Conservation (phyloP, 2,329 filamentous ascomycete genomes). For the Xylariaceae sp. region DNA sequence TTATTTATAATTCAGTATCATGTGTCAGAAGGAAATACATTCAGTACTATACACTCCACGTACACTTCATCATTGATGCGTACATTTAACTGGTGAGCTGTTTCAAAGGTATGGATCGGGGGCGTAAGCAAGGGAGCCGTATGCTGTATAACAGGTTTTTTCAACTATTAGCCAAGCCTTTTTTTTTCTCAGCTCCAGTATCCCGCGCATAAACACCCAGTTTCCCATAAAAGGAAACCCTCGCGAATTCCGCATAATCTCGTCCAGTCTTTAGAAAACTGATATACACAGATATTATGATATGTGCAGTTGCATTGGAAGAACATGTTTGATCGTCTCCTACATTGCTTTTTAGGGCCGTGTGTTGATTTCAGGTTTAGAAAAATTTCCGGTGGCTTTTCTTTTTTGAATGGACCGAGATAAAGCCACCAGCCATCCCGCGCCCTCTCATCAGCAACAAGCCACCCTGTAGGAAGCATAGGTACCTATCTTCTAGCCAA, state of each 20-base stretch:
- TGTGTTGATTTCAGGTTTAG: not conserved
- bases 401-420: slow-evolving; percentile 16
- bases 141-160: not conserved
- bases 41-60: too few relatives aligned
- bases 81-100: slow-evolving; percentile 1
- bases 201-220: not conserved
- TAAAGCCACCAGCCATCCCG: slow-evolving; percentile 1
- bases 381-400: slow-evolving; percentile 16
- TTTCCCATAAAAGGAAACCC: not conserved
- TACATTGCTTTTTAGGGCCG: slow-evolving; percentile 5
- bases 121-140: slow-evolving; percentile 8
- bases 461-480: slow-evolving; percentile 10
- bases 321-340: not conserved
- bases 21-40: too few relatives aligned
- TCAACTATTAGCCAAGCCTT: not conserved
- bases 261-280: too few relatives aligned
- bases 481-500: slow-evolving; percentile 4
- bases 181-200: slow-evolving; percentile 14
- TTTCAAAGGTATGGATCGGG: too few relatives aligned
- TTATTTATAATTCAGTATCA: too few relatives aligned
- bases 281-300: too few relatives aligned
- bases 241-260: not conserved
- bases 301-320: slow-evolving; percentile 2
- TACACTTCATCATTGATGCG: not conserved
- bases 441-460: slow-evolving; percentile 22